These are phyloP conservation scores for Cucumis hystrix DNA, from an alignment of 306 rosid species.

Conservation along the genomic window DNA sequence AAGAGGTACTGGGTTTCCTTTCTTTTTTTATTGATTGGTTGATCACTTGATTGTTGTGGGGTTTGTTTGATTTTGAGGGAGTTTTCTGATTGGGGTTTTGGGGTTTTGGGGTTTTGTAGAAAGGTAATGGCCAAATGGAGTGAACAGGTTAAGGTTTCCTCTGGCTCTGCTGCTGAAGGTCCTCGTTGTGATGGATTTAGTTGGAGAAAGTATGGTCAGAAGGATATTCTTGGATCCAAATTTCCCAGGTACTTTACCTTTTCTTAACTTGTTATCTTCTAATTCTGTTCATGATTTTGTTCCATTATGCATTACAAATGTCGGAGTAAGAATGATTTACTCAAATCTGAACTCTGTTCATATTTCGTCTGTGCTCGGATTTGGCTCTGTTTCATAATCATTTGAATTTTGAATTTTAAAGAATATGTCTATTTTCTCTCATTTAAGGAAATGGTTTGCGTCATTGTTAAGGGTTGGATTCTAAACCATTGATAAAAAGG, in stretches of 20 bases:
- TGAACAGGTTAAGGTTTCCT: conserved; percentile 36
- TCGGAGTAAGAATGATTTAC: neutral
- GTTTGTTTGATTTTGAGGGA: neutral
- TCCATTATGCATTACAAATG: neutral
- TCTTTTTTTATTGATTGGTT: neutral
- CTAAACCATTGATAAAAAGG: too few relatives aligned
- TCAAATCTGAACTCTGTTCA: neutral
- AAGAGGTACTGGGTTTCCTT: neutral
- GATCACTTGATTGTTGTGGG: too few relatives aligned
- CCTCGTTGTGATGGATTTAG: conserved; percentile 42
- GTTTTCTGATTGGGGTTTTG: neutral
- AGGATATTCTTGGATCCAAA: conserved; percentile 70
- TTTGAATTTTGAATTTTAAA: too few relatives aligned
- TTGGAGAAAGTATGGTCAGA: conserved; percentile 97
- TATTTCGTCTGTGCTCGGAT: neutral
- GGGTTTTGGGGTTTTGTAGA: conserved; percentile 21
- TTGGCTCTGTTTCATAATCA: neutral
- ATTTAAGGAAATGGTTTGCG: too few relatives aligned
- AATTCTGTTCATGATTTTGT: neutral
- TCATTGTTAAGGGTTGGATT: too few relatives aligned
- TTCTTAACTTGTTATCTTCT: neutral
- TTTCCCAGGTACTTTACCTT: conserved; percentile 40
- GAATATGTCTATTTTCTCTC: too few relatives aligned
- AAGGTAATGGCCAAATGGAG: conserved; percentile 42
- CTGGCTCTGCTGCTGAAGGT: conserved; percentile 34